These are phyloP conservation scores for Penicillium sp. DNA, from an alignment of 2,329 filamentous ascomycete species.

Conservation along the genomic window DNA sequence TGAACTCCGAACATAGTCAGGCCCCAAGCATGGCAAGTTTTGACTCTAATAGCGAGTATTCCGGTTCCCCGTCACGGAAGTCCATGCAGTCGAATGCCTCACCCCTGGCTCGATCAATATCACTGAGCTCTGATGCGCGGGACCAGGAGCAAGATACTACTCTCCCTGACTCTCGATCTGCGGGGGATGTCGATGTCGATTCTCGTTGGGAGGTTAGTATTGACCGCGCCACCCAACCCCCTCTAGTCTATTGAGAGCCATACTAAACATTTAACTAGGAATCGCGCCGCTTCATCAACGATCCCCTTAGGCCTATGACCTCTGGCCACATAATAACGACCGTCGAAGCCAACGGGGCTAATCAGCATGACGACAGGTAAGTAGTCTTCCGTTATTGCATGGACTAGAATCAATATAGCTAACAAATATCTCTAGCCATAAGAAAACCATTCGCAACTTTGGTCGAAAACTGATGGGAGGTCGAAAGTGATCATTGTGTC, in stretches of 20 bases:
- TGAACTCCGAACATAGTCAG: constrained; percentile 33
- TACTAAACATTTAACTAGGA: constrained; percentile 31
- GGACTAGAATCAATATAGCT: background rate
- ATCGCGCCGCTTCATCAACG: constrained; percentile 39
- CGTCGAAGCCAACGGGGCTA: constrained; percentile 29
- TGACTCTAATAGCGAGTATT: constrained; percentile 45
- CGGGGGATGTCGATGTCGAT: constrained; percentile 42
- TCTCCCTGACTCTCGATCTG: constrained; percentile 38
- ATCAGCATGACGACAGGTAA: constrained; percentile 40
- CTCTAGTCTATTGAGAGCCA: background rate
- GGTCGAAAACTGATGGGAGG: constrained; percentile 41
- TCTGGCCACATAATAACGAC: constrained; percentile 31
- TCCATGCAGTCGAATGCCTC: constrained; percentile 43
- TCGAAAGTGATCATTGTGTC: constrained; percentile 18
- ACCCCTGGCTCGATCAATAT: constrained; percentile 41
- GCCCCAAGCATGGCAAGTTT: constrained; percentile 39
- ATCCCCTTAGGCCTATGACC: constrained; percentile 35
- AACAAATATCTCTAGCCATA: constrained; percentile 31
- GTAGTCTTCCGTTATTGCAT: background rate
- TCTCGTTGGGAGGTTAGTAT: constrained; percentile 43
- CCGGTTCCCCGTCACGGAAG: constrained; percentile 40
- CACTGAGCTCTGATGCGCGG: constrained; percentile 37
- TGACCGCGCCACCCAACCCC: no score
- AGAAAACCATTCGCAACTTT: constrained; percentile 40
- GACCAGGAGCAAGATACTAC: constrained; percentile 29